Conservation (phyloP, 306 rosid species). For the Prinsepia uniflora region DNA sequence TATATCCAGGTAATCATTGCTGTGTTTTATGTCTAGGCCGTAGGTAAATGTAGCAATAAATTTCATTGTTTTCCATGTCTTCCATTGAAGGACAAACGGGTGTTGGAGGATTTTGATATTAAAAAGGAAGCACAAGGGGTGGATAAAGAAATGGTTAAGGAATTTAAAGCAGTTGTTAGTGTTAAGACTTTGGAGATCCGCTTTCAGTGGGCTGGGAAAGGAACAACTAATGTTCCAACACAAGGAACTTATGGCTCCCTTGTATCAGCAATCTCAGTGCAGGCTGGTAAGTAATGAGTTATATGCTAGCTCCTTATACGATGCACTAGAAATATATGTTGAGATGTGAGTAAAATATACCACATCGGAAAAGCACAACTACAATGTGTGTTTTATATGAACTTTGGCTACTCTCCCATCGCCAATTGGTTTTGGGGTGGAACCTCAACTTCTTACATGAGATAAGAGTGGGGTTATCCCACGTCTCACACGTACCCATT, state of each 20-base stretch:
- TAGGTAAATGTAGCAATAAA: background rate
- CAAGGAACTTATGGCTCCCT: slow-evolving; percentile 62
- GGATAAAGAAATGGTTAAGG: slow-evolving; percentile 17
- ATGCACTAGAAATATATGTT: background rate
- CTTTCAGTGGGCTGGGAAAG: slow-evolving; percentile 68
- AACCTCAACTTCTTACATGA: no score
- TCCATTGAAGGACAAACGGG: slow-evolving; percentile 3
- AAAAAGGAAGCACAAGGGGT: slow-evolving; percentile 15
- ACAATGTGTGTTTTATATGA: no score
- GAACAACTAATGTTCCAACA: slow-evolving; percentile 47
- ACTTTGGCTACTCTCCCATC: no score
- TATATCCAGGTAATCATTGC: slow-evolving; percentile 48
- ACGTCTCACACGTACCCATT: no score
- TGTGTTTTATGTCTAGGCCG: background rate
- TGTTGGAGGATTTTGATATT: slow-evolving; percentile 21
- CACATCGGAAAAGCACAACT: no score
- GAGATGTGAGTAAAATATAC: no score
- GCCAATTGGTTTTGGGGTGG: no score
- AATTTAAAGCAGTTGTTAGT: slow-evolving; percentile 32
- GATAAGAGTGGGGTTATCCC: no score
- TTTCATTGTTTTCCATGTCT: background rate
- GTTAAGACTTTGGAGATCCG: slow-evolving; percentile 40
- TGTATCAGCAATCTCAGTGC: slow-evolving; percentile 55
- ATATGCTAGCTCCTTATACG: background rate
- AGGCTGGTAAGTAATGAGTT: slow-evolving; percentile 46